Evolutionary conservation across 331 rosid species (phyloP).

Genomic region (Telfairia occidentalis): DNA sequence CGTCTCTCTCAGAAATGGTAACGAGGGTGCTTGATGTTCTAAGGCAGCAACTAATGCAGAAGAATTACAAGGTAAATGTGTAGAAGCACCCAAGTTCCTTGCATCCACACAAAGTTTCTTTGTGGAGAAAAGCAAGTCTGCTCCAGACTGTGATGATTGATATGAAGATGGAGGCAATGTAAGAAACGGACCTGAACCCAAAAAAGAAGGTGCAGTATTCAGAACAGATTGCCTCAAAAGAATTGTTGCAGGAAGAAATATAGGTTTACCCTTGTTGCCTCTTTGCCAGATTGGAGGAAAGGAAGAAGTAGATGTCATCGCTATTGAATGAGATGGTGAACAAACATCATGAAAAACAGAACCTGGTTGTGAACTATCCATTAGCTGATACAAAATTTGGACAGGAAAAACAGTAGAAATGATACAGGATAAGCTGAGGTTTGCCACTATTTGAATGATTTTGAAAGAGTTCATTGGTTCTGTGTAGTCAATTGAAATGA

Average conservation of each 20-base stretch:
- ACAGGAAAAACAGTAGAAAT: conserved; percentile 27
- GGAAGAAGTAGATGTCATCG: conserved; percentile 16
- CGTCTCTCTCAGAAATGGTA: conserved; percentile 31
- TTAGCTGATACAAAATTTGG: conserved; percentile 18
- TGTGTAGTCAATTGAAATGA: conserved; percentile 26
- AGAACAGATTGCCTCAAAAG: conserved; percentile 26
- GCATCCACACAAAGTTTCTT: conserved; percentile 25
- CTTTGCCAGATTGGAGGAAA: conserved; percentile 28
- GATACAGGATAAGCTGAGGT: conserved; percentile 29
- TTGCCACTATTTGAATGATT: conserved; percentile 24
- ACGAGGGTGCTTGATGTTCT: conserved; percentile 32
- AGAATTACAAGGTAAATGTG: conserved; percentile 24
- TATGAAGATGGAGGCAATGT: conserved; percentile 30
- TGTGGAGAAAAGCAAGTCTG: conserved; percentile 16
- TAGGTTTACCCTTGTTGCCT: conserved; percentile 19
- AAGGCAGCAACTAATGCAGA: neutral
- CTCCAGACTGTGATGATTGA: conserved; percentile 24
- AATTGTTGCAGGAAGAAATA: conserved; percentile 21
- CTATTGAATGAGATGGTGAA: conserved; percentile 28
- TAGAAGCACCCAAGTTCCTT: conserved; percentile 13
- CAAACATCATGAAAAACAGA: conserved; percentile 30
- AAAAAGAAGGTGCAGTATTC: conserved; percentile 23
- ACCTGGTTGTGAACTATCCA: conserved; percentile 19
- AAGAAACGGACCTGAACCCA: conserved; percentile 33
- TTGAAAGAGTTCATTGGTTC: conserved; percentile 24